Evolutionary conservation across 768 basidiomycete species (phyloP).

Genomic region (Rhodotorula diobovata): DNA sequence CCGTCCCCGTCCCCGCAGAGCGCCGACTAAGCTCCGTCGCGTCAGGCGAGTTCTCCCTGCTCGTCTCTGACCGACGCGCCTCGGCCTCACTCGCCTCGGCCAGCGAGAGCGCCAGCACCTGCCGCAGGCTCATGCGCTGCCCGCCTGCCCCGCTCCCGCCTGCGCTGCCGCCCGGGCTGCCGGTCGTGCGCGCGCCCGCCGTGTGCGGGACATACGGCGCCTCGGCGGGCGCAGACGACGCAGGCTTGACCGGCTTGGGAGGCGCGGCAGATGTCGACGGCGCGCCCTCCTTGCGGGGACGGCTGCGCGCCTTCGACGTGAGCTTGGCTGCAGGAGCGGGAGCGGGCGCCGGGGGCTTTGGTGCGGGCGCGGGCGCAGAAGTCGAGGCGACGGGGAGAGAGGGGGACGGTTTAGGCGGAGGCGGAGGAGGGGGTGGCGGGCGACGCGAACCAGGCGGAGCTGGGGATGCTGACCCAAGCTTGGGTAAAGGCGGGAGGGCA

Average conservation of each 20-base stretch:
- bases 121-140: conserved; percentile 24
- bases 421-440: background rate
- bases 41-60: conserved; percentile 12
- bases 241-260: background rate
- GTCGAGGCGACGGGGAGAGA: background rate
- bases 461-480: background rate
- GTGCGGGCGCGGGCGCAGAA: background rate
- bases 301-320: background rate
- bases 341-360: background rate
- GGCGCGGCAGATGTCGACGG: background rate
- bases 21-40: background rate
- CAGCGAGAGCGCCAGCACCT: conserved; percentile 33
- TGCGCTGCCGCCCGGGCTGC: background rate
- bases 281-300: background rate
- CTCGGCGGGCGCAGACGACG: background rate
- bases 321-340: background rate
- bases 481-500: background rate
- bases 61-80: background rate
- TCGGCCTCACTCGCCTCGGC: conserved; percentile 21
- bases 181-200: background rate
- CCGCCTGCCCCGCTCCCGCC: background rate
- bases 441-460: background rate
- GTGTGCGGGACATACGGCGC: background rate
- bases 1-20: background rate
- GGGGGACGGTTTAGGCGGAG: background rate